These are phyloP conservation scores for Suillus subalutaceus DNA, from an alignment of 768 basidiomycete genomes.

Conservation along the genomic window DNA sequence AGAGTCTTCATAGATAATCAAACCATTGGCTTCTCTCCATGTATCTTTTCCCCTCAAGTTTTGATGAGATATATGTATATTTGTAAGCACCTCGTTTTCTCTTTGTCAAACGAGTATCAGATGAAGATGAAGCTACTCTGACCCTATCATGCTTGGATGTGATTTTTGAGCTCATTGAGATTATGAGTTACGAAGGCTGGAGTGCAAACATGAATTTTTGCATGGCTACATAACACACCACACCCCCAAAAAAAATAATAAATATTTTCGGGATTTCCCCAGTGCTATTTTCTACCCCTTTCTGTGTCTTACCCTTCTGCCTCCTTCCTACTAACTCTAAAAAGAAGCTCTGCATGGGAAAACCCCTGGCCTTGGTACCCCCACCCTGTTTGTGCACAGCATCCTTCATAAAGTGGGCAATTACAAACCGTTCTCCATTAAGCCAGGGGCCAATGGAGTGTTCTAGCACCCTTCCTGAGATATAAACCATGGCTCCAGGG, in stretches of 20 bases:
- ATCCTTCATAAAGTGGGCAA: slow-evolving; percentile 16
- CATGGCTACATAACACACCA: not conserved
- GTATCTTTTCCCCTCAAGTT: no score
- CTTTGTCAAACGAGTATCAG: not conserved
- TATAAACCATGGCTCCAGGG: slow-evolving; percentile 22
- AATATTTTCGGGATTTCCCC: no score
- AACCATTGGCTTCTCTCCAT: not conserved
- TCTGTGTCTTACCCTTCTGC: not conserved
- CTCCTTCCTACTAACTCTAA: not conserved
- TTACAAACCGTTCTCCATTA: not conserved
- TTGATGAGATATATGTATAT: not conserved
- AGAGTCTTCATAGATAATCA: not conserved
- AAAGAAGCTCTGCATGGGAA: not conserved
- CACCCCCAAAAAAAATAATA: no score
- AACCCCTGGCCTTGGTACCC: slow-evolving; percentile 1
- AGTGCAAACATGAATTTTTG: not conserved
- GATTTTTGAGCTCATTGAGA: not conserved
- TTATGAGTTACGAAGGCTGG: not conserved
- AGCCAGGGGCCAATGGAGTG: not conserved
- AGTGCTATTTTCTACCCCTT: no score
- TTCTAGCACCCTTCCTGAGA: slow-evolving; percentile 12
- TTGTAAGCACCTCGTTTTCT: not conserved
- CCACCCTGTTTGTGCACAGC: slow-evolving; percentile 12
- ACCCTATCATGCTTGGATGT: not conserved
- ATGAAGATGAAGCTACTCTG: not conserved